These are phyloP conservation scores for Ogataea saltuana DNA, from an alignment of 805 yeast genomes.

Conservation along the genomic window DNA sequence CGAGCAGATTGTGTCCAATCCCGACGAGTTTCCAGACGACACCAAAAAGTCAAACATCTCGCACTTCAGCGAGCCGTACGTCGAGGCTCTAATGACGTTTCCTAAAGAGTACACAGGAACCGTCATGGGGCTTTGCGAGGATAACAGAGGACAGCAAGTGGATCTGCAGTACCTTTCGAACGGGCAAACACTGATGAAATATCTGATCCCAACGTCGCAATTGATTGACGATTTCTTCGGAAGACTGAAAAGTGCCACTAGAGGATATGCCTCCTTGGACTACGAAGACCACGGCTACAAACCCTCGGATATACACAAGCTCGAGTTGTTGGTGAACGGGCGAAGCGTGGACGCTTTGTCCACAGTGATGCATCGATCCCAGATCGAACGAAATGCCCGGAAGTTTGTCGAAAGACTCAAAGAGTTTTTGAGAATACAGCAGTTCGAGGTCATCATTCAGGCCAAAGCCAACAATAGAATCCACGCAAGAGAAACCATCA, in stretches of 20 bases:
- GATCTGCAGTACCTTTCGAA: conserved; percentile 75
- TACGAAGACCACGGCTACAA: conserved; percentile 92
- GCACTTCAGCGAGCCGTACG: conserved; percentile 80
- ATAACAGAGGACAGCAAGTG: conserved; percentile 77
- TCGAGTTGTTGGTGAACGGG: conserved; percentile 89
- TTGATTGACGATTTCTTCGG: conserved; percentile 96
- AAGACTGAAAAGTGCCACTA: conserved; percentile 81
- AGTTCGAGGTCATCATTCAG: conserved; percentile 91
- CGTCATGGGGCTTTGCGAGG: conserved; percentile 84
- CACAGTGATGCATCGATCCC: conserved; percentile 82
- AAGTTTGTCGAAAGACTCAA: conserved; percentile 84
- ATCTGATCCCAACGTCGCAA: conserved; percentile 82
- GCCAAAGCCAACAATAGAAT: conserved; percentile 80
- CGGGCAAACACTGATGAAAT: conserved; percentile 79
- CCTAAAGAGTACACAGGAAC: conserved; percentile 88
- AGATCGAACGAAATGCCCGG: conserved; percentile 69
- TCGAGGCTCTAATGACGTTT: conserved; percentile 84
- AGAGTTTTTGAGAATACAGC: conserved; percentile 74
- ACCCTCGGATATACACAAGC: conserved; percentile 76
- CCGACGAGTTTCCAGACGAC: conserved; percentile 86
- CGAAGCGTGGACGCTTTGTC: conserved; percentile 89
- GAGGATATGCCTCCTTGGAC: conserved; percentile 92
- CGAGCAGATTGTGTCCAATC: conserved; percentile 74
- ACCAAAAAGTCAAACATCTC: conserved; percentile 41
- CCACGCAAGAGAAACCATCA: conserved; percentile 88